These are phyloP conservation scores for Acacia pycnantha DNA, from an alignment of 331 rosid genomes.

Conservation along the genomic window DNA sequence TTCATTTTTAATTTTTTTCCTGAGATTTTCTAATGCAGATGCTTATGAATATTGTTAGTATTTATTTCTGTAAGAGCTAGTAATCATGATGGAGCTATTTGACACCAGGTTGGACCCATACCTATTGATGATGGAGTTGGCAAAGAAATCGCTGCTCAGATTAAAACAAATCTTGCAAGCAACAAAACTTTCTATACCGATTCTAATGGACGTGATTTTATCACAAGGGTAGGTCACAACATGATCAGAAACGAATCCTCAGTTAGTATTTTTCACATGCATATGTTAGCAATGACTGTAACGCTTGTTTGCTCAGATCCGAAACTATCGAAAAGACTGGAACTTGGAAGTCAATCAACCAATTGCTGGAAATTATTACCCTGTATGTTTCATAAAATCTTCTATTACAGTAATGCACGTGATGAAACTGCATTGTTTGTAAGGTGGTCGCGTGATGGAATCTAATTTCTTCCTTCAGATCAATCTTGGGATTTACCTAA, in stretches of 20 bases:
- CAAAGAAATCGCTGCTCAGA: slow-evolving; percentile 71
- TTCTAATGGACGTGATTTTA: slow-evolving; percentile 88
- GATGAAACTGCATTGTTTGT: not conserved
- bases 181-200: slow-evolving; percentile 73
- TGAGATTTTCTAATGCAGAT: not conserved
- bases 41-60: not conserved
- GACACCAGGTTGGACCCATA: slow-evolving; percentile 79
- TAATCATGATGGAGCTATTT: slow-evolving; percentile 18
- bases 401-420: not conserved
- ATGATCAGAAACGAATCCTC: not conserved
- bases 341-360: slow-evolving; percentile 73
- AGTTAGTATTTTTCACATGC: not conserved
- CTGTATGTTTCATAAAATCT: slow-evolving; percentile 46
- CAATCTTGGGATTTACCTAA: slow-evolving; percentile 77
- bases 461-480: slow-evolving; percentile 51
- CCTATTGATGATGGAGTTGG: slow-evolving; percentile 76
- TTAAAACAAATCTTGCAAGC: slow-evolving; percentile 56
- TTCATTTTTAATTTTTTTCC: not conserved
- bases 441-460: not conserved
- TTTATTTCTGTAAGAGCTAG: slow-evolving; percentile 1
- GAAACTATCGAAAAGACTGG: slow-evolving; percentile 77
- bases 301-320: slow-evolving; percentile 48
- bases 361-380: slow-evolving; percentile 87
- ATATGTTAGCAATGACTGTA: not conserved
- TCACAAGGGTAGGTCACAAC: slow-evolving; percentile 52